Evolutionary conservation across 257 asterid species (phyloP).

Genomic region (Gynochthodes officinalis): DNA sequence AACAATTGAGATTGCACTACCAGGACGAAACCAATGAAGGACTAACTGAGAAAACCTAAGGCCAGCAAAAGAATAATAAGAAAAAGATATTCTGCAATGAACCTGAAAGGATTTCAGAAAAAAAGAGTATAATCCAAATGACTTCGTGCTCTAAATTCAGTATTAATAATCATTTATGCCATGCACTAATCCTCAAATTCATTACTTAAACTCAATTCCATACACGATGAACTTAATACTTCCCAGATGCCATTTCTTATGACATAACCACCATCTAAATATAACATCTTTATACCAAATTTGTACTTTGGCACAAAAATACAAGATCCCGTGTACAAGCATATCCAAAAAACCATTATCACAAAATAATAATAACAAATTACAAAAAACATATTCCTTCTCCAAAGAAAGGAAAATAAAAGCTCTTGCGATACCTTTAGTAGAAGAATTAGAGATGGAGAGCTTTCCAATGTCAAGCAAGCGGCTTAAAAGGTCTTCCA

Average conservation of each 20-base stretch:
- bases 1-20: no score
- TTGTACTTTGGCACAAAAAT: background rate
- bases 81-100: no score
- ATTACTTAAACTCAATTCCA: no score
- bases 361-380: background rate
- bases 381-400: background rate
- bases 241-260: background rate
- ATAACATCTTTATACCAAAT: background rate
- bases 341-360: background rate
- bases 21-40: no score
- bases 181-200: background rate
- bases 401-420: background rate
- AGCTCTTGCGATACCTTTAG: slow-evolving; percentile 39
- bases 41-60: no score
- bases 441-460: slow-evolving; percentile 59
- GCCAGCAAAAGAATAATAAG: no score
- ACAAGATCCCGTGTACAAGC: background rate
- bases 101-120: no score
- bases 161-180: background rate
- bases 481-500: slow-evolving; percentile 67
- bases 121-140: no score
- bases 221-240: background rate
- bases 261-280: background rate
- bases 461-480: slow-evolving; percentile 68
- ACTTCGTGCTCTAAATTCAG: no score